Percentiles rank a stretch among this genome's conserved stretches.
phyloP scores from a whole-genome alignment of 1,139 yeast genomes.

The Candida albicans region DNA sequence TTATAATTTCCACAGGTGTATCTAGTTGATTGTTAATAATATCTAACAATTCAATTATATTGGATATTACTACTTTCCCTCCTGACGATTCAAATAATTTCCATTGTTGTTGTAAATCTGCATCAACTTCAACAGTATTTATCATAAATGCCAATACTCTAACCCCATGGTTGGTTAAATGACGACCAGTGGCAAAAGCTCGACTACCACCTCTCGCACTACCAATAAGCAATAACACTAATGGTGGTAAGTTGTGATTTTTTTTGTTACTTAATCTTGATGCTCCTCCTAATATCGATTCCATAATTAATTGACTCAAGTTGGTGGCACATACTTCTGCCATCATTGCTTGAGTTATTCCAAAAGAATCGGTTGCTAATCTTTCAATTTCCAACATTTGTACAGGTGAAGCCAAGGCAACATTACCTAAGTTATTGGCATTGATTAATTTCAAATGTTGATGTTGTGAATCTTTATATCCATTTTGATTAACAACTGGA shows the following conservation, averaged over 20 bases:
- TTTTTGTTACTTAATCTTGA: constrained; percentile 53
- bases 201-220: constrained; percentile 72
- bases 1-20: constrained; percentile 73
- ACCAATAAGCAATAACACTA: constrained; percentile 71
- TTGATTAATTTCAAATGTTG: constrained; percentile 21
- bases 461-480: constrained; percentile 9
- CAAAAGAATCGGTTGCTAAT: constrained; percentile 53
- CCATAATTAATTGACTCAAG: constrained; percentile 56
- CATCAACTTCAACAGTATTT: constrained; percentile 32
- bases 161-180: constrained; percentile 72
- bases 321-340: constrained; percentile 77
- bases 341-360: constrained; percentile 47
- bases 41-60: constrained; percentile 34
- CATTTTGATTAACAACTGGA: constrained; percentile 6
- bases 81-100: constrained; percentile 52
- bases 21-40: constrained; percentile 48
- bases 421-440: constrained; percentile 22
- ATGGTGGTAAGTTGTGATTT: constrained; percentile 78
- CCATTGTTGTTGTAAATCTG: constrained; percentile 41
- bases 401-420: constrained; percentile 75
- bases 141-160: constrained; percentile 61
- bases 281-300: constrained; percentile 65
- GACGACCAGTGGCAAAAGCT: constrained; percentile 80
- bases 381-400: constrained; percentile 82
- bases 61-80: constrained; percentile 39